A percentile compares a stretch with the other conserved stretches of the same genome.
Conservation (phyloP, 805 yeast species). For the Yamadazyma olivae region DNA sequence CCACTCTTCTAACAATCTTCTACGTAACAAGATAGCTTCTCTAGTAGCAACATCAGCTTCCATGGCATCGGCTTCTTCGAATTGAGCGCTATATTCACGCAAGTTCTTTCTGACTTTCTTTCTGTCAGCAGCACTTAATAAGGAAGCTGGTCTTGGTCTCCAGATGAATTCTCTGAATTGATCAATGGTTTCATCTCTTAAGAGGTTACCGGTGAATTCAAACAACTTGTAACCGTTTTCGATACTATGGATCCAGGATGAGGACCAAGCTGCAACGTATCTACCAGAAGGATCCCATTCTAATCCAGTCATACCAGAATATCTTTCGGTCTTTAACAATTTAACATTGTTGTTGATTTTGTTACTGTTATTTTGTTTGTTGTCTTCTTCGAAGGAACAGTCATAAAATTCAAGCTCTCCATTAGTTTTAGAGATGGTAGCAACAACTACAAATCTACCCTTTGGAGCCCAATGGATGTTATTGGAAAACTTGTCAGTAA, state of each 20-base stretch:
- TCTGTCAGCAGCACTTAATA: conserved; percentile 72
- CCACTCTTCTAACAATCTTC: conserved; percentile 85
- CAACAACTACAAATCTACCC: conserved; percentile 76
- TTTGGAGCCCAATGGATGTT: conserved; percentile 85
- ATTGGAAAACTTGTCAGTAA: conserved; percentile 65
- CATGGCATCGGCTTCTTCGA: conserved; percentile 93
- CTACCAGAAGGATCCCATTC: conserved; percentile 98
- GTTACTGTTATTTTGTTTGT: conserved; percentile 45
- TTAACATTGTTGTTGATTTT: conserved; percentile 61
- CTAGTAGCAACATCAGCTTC: conserved; percentile 90
- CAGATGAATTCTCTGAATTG: conserved; percentile 87
- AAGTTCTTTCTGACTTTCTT: conserved; percentile 89
- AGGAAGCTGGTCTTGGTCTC: conserved; percentile 94
- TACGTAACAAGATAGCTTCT: conserved; percentile 82
- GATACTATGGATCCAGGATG: conserved; percentile 75
- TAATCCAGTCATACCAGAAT: conserved; percentile 75
- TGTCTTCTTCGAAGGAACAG: conserved; percentile 75
- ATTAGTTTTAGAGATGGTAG: conserved; percentile 44
- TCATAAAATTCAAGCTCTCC: conserved; percentile 86
- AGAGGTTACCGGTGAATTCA: conserved; percentile 75
- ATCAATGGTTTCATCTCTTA: conserved; percentile 75
- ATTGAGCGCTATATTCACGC: conserved; percentile 85
- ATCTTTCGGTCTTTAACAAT: conserved; percentile 60
- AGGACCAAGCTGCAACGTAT: conserved; percentile 83
- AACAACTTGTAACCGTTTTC: conserved; percentile 90